Evolutionary conservation across 345 rosid genomes (phyloP).

Genomic region (Viola odorata): DNA sequence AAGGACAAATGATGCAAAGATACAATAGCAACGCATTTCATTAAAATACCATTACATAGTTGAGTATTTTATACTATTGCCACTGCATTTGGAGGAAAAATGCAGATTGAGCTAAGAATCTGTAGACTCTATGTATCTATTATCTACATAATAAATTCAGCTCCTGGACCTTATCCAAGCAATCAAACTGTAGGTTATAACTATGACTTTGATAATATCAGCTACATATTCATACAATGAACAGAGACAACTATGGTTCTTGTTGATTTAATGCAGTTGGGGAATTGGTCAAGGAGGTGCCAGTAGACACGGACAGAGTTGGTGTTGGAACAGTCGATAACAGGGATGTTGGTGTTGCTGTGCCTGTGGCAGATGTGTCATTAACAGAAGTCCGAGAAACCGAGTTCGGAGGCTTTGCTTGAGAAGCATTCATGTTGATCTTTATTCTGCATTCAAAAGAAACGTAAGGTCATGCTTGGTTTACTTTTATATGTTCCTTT

Average conservation of each 20-base stretch:
- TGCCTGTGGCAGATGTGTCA: slow-evolving; percentile 21
- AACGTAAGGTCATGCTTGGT: slow-evolving; percentile 2
- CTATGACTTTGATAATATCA: slow-evolving; percentile 5
- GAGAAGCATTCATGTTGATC: slow-evolving; percentile 72
- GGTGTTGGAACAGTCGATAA: slow-evolving; percentile 14
- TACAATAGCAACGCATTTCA: no score
- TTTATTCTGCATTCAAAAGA: slow-evolving; percentile 56
- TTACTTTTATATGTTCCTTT: background rate
- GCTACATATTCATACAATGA: slow-evolving; percentile 1
- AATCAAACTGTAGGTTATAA: background rate
- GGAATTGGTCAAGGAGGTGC: slow-evolving; percentile 17
- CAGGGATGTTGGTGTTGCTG: slow-evolving; percentile 23
- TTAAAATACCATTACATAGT: no score
- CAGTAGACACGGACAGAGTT: slow-evolving; percentile 15
- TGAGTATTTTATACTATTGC: background rate
- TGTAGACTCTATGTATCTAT: background rate
- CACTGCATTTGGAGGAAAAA: background rate
- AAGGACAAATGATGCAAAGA: no score
- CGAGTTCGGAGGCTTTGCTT: slow-evolving; percentile 37
- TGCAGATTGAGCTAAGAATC: background rate
- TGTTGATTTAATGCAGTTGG: slow-evolving; percentile 10
- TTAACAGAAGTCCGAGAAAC: slow-evolving; percentile 29
- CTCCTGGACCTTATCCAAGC: background rate
- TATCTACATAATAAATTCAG: background rate
- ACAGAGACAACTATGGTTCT: slow-evolving; percentile 2